Base-by-base conservation (phyloP, 768 basidiomycete genomes). In the Candolleomyces eurysporus region DNA sequence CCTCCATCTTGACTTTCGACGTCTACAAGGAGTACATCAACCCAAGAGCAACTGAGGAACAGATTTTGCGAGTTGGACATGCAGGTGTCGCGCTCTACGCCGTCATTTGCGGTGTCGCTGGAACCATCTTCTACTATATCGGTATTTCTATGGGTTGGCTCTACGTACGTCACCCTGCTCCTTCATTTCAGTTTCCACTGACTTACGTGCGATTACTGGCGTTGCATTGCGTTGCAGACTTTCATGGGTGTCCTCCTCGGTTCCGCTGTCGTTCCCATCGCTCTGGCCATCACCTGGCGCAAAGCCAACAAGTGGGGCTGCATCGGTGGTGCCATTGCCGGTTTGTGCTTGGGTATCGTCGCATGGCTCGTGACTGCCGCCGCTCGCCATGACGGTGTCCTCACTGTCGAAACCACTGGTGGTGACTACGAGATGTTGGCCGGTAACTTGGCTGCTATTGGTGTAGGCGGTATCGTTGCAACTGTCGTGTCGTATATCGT, bases 61-160 rank as follows among this genome's bases (percentile, higher is more conserved):
- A 92, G 71, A 83, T 92, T 40, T 68, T 94, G 58, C 77, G 77
- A 3, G 79, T 91, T 63, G 89, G 87, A 26, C 92, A 94, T 67
- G 71, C 73, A 5, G 87, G 85, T 86, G 87, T 93, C 36, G 84
- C 77, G 0, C 71, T 84, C 30, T 92, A 89, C 67, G 91, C 89
- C 0, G 66, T 94, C 45, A 79, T 91, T 40, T 94, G 93, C 83
- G 93, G 87, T 21, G 66, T 94, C n/a, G 87, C 90, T 0, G 93
- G 93, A 0, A 72, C 90, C 32, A 89, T 93, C 56, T 96, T 96
- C 79, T 92, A 79, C 75, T 94, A 90, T 71, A 93, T 95, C 64
- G 94, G 94, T 7, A 87, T 96, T 30, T 92, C 90, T 26, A 90
- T 96, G 90, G 94, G 94, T 21, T 96, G 93, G 92, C 86, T 96